Percentiles rank a stretch among this genome's conserved stretches.
phyloP scores from a whole-genome alignment of 495 filamentous ascomycete species.

The Alectoria sarmentosa region DNA sequence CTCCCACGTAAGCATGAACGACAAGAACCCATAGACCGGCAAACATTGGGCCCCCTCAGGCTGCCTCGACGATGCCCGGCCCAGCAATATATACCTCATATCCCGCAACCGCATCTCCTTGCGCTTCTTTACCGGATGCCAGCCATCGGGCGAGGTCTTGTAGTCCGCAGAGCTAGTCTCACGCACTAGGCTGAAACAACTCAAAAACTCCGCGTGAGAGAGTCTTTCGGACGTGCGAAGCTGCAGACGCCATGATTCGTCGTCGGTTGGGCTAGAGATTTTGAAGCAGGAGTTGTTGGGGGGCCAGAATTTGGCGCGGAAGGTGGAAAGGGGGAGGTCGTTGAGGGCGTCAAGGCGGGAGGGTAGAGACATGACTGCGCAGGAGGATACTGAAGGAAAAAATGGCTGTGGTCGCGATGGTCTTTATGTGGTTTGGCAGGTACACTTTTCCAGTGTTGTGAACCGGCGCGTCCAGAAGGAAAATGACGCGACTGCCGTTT shows the following conservation, averaged over 20 bases:
- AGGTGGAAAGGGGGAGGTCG: conserved; percentile 20
- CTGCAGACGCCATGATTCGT: conserved; percentile 30
- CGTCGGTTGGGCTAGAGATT: neutral
- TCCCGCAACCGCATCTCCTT: conserved; percentile 70
- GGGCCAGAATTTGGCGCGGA: conserved; percentile 20
- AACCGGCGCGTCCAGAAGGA: too few species aligned
- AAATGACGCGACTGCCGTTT: too few species aligned
- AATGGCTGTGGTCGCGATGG: too few species aligned
- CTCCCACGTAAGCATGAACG: conserved; percentile 79
- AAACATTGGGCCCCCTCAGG: neutral
- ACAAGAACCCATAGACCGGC: conserved; percentile 54
- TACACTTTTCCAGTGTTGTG: too few species aligned
- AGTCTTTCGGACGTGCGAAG: conserved; percentile 46
- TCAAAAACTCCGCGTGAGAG: conserved; percentile 44
- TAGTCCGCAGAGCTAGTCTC: conserved; percentile 63
- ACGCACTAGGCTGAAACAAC: conserved; percentile 66
- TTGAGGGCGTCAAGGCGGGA: conserved; percentile 21
- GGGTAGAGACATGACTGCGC: neutral
- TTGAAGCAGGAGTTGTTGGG: conserved; percentile 4
- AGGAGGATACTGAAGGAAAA: neutral
- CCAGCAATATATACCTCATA: conserved; percentile 58
- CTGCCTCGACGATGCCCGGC: neutral
- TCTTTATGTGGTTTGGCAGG: too few species aligned
- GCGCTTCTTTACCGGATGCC: conserved; percentile 62
- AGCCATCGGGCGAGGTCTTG: conserved; percentile 53